Base-by-base conservation (phyloP, 495 filamentous ascomycete genomes). In the Podospora bellae-mahoneyi region DNA sequence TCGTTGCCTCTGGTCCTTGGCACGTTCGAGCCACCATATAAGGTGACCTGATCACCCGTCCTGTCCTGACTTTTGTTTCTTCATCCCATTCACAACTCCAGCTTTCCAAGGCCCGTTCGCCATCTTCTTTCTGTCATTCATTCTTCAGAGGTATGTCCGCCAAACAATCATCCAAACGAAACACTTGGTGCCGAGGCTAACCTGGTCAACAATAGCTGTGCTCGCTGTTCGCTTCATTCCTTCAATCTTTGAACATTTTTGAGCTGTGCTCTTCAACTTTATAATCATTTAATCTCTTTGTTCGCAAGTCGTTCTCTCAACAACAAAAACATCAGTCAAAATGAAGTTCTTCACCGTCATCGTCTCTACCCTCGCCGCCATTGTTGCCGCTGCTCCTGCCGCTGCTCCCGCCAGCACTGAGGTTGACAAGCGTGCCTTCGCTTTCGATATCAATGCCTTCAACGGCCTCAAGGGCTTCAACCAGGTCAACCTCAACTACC, bases 161-260 rank as follows among this genome's bases (percentile, higher is more conserved):
- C 58, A 34, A 19, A 23, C 5, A 53, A 10, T 23, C 23, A 66
- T 28, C 27, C 27, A 23, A 5, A 54, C 39, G 30, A 39, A 63
- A 63, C 32, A 48, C 18, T 13, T 23, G 23, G 16, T 48, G 20
- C 20, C 56, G 55, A 67, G 23, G 53, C 70, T 75, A 56, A 72
- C 71, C 64, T 30, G 55, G 18, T 54, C 20, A 55, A 55, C 61
- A 67, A 65, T 64, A 83, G 81, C 81, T 83, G 81, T 82, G 81
- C 81, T 83, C 81, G 76, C 78, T 80, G 79, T 82, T 82, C 78
- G 69, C 75, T 81, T 80, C 79, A 78, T 73, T 82, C 78, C 77
- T 82, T 81, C 71, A 19, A 26, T 74, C 73, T 64, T 76, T 75
- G 75, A 77, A 78, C 78, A 79, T 75, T 72, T 74, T 76, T 74